phyloP scores from a whole-genome alignment of 2,329 filamentous ascomycete genomes.

The Pseudogymnoascus sp. region DNA sequence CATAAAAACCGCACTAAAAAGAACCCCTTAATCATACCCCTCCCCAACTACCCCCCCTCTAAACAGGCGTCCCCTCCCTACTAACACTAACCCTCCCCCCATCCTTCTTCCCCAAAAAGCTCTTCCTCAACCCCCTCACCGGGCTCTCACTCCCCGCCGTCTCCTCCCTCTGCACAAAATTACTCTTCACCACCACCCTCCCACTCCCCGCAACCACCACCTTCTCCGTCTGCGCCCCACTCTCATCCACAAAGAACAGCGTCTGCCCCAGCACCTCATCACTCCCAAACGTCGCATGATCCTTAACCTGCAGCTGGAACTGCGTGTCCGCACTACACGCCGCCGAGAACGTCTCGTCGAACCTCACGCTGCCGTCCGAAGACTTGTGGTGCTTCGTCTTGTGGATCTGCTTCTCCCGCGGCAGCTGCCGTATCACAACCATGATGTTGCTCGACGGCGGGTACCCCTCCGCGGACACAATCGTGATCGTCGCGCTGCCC shows the following conservation, averaged over 20 bases:
- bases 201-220: slow-evolving; percentile 65
- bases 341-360: slow-evolving; percentile 72
- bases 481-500: slow-evolving; percentile 71
- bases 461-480: slow-evolving; percentile 72
- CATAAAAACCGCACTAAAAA: background rate
- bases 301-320: slow-evolving; percentile 80
- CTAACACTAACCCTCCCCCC: slow-evolving; percentile 22
- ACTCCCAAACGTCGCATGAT: slow-evolving; percentile 74
- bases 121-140: slow-evolving; percentile 39
- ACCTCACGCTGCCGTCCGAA: slow-evolving; percentile 54
- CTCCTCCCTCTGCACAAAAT: slow-evolving; percentile 50
- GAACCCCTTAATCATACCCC: background rate
- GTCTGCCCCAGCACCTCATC: slow-evolving; percentile 79
- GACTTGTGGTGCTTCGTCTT: slow-evolving; percentile 90
- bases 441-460: slow-evolving; percentile 71
- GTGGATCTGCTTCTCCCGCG: slow-evolving; percentile 70
- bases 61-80: slow-evolving; percentile 36
- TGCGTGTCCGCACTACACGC: slow-evolving; percentile 71
- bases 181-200: slow-evolving; percentile 63
- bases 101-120: slow-evolving; percentile 46
- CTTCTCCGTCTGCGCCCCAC: slow-evolving; percentile 59
- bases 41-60: background rate
- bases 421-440: slow-evolving; percentile 59
- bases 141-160: slow-evolving; percentile 33
- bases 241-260: slow-evolving; percentile 87